A percentile compares a stretch with the other conserved stretches of the same genome.
These are phyloP conservation scores for Epichloe baconii DNA, from an alignment of 2,329 filamentous ascomycete genomes.

Conservation along the genomic window DNA sequence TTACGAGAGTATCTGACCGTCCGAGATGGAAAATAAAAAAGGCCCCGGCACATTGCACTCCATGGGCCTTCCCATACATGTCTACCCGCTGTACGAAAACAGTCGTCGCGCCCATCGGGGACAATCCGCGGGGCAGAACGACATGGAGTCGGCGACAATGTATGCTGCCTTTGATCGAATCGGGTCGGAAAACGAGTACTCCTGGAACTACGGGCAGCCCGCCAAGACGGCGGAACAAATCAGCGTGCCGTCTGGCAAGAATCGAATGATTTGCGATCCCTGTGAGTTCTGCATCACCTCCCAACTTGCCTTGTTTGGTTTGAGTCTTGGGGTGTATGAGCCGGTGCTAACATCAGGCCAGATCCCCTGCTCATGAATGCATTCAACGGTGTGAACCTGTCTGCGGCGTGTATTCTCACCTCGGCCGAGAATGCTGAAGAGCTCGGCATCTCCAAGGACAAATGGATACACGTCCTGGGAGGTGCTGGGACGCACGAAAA, in stretches of 20 bases:
- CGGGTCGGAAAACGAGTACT: conserved; percentile 35
- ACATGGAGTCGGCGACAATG: conserved; percentile 43
- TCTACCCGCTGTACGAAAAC: conserved; percentile 57
- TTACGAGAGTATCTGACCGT: too few relatives aligned
- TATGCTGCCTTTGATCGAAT: conserved; percentile 49
- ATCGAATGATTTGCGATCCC: conserved; percentile 56
- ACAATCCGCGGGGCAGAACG: conserved; percentile 42
- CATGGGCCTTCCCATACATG: conserved; percentile 50
- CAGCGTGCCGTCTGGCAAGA: conserved; percentile 38
- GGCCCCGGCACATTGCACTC: conserved; percentile 42
- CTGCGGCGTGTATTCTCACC: conserved; percentile 47
- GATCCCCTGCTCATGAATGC: conserved; percentile 60
- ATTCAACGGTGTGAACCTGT: conserved; percentile 55
- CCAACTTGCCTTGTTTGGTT: neutral
- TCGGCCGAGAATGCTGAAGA: conserved; percentile 38
- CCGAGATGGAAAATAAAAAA: conserved; percentile 13
- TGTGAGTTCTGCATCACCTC: conserved; percentile 29
- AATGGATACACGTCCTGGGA: conserved; percentile 52
- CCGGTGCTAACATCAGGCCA: conserved; percentile 15
- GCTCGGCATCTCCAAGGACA: conserved; percentile 38
- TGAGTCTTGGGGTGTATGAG: neutral
- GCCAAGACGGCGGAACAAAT: conserved; percentile 37
- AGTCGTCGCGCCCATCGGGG: conserved; percentile 41
- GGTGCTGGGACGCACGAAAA: conserved; percentile 49
- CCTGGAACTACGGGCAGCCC: conserved; percentile 42